Percentiles rank a stretch among this genome's conserved stretches.
Evolutionary conservation across 129 eudicot genomes (phyloP).

Genomic region (Centaurea solstitialis): DNA sequence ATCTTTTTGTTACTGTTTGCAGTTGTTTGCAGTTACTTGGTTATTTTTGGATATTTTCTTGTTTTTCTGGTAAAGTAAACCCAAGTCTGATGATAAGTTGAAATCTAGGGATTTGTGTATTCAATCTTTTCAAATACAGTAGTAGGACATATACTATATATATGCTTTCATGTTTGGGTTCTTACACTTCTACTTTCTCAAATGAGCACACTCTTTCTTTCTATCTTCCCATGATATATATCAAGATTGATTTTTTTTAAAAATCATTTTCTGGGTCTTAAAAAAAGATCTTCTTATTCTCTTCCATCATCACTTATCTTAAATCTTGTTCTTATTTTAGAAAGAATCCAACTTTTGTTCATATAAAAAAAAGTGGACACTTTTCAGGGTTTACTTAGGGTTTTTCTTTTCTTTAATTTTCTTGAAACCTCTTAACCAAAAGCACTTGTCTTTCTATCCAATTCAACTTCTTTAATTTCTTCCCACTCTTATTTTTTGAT

Average conservation of each 20-base stretch:
- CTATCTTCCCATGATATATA: conserved; percentile 20
- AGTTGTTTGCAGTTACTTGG: conserved; percentile 22
- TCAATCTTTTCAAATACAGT: conserved; percentile 15
- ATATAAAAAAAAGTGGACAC: conserved; percentile 10
- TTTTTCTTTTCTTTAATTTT: conserved; percentile 19
- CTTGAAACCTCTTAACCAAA: neutral
- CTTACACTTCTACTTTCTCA: conserved; percentile 38
- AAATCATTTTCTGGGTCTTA: conserved; percentile 18
- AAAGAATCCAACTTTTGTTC: conserved; percentile 21
- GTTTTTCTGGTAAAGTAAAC: conserved; percentile 15
- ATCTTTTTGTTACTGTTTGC: too few species aligned
- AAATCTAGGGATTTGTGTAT: conserved; percentile 51
- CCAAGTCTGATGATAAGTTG: conserved; percentile 35
- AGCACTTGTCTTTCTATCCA: conserved; percentile 13
- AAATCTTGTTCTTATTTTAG: conserved; percentile 17
- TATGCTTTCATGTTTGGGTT: conserved; percentile 4
- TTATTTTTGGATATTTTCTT: conserved; percentile 42
- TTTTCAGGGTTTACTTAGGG: conserved; percentile 39
- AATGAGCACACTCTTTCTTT: conserved; percentile 16
- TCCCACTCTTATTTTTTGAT: neutral
- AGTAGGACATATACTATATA: neutral
- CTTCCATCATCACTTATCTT: conserved; percentile 20
- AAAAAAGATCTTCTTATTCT: conserved; percentile 26
- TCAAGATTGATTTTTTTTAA: conserved; percentile 23
- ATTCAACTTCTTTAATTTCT: conserved; percentile 5